Evolutionary conservation across 192 early-diverging fungal species (phyloP), one percentile per base, ranked within the genome.

Genomic region (Mortierella alpina): DNA sequence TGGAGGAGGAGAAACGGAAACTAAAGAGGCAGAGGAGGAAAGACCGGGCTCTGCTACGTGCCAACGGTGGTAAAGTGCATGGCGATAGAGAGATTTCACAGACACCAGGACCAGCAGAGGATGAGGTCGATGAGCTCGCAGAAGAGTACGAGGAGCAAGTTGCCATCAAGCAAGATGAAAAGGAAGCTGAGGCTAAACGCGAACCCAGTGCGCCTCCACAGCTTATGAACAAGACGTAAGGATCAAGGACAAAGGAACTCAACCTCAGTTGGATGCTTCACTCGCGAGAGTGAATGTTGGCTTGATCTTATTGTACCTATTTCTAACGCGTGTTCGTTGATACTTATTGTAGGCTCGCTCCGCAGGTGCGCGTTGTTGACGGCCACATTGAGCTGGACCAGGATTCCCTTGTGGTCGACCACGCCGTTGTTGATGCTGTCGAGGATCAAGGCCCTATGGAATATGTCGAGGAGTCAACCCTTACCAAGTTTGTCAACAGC

Each of bases 391-490:
- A 72, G 42, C 60, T 80, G 66, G 77, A 80, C 46, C 41, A 68
- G 20, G 77, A 80, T 54, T 80, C 77, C 6, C 56, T 80, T 39
- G 68, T 66, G 22, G 77, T 80, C 40, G 77, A 80, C 56, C 77
- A 80, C 22, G 77, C 70, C 4, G 45, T 61, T 46, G 70, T 80
- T 40, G 77, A 80, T 49, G 77, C 63, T 13, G 59, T 15, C 9
- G 64, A 61, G 9, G 10, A 69, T 39, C 70, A 72, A 23, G 72
- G 63, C 50, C 70, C 70, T 2, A 60, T 85, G 65, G 79, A 79
- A 57, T 66, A 78, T 57, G 70, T 85, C 8, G 80, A 78, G 59
- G 84, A 85, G 66, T 72, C 75, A 17, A 57, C 77, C 7, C 66
- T 57, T 10, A 74, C 79, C 7, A 72, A 66, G 62, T 73, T 82